Evolutionary conservation across 2,329 filamentous ascomycete genomes (phyloP), one percentile per base, ranked within the genome.

Genomic region (Fusarium poae): DNA sequence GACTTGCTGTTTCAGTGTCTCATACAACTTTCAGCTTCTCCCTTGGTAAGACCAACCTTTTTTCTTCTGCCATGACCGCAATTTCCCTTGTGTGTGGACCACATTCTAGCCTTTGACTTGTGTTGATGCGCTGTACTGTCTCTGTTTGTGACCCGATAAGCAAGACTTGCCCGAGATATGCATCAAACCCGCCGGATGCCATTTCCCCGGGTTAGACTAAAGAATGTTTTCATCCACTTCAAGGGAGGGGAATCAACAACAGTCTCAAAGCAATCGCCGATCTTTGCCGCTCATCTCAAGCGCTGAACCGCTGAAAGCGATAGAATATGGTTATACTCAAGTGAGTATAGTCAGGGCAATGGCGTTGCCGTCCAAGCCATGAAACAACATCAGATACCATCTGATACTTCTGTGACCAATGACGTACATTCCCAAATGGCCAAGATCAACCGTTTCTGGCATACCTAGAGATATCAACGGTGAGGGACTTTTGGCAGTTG

Each of bases 1-100:
- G 52, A 27, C 23, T 51, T 21, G 20, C 7, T 48, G 40, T 37
- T 23, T 32, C 48, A 59, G 3, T 67, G 39, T 67, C 63, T 67
- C 64, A 67, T 67, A 43, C 51, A 57, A 39, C 57, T 54, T 45
- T 67, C 63, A 67, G 52, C 63, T 64, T 64, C 63, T 64, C 65
- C 63, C 58, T 67, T 67, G 25, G 40, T 67, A 48, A 35, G 46
- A 67, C 63, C 42, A 37, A 44, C 32, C 20, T 42, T 52, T 30
- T 21, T 59, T 45, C 39, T 51, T 37, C 35, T 48, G 30, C 45
- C 49, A 54, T 46, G 4, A 42, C n/a, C 25, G 52, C 27, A 64
- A 67, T 59, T 25, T 67, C 52, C 43, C 37, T 48, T 27, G 20
- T 35, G 18, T 37, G 44, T 59, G 51, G 57, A 43, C 12, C 57